Evolutionary conservation across 306 rosid genomes (phyloP), one percentile per base, ranked within the genome.

Genomic region (Trifolium repens): DNA sequence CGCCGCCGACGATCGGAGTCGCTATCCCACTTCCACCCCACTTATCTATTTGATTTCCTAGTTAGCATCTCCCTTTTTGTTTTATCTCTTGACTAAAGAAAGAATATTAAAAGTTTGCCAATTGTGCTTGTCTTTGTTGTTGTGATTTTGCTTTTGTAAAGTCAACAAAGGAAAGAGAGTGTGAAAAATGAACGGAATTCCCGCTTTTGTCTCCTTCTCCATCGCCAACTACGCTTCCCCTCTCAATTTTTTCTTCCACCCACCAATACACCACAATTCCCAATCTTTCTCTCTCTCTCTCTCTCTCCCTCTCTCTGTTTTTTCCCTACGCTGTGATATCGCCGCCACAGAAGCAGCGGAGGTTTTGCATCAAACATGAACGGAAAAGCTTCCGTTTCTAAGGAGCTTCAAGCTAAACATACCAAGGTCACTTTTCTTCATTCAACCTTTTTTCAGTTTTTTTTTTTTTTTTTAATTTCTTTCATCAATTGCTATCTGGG

Each of bases 351-450:
- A 53, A 68, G 35, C 83, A 27, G 66, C 8, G 63, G 69, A 80
- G 83, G 78, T 62, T 62, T 79, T 61, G 65, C 77, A 24, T 52
- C 77, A 82, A 87, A 67, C 77, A 93, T 93, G 97, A 91, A 82
- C 74, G 82, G 84, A 27, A 93, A 93, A 75, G 91, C 96, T 80
- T 81, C 96, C 5, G 83, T 93, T 73, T 85, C 98, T 44, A 93
- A 89, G 68, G 98, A 91, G 77, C 98, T 93, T 84, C 84, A 91
- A 39, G 96, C 89, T 82, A 93, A 84, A 73, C 91, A 89, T 76
- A 22, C 80, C 59, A 91, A 91, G 96, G 98, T 91, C 5, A 47
- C 15, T 30, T 13, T 17, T 17, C 19, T 17, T 17, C 19, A 17
- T 17, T 17, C 19, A 17, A 17, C 19, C 19, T 17, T 7, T n/a